Evolutionary conservation across 495 filamentous ascomycete species (phyloP).

Genomic region (Aspergillus nanangensis): DNA sequence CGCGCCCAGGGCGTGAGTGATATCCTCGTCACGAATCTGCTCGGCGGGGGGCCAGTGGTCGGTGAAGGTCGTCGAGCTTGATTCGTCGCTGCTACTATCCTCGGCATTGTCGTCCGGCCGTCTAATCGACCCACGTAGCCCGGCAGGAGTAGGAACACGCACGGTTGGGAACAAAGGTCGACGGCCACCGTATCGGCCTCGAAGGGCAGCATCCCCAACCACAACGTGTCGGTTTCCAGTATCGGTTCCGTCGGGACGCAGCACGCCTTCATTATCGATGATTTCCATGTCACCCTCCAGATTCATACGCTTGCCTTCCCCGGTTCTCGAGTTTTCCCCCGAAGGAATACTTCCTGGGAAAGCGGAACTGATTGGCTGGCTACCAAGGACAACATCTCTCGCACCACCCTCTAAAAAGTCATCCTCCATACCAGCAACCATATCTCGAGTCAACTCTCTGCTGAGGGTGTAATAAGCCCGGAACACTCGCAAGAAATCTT

Average conservation of each 20-base stretch:
- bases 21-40: constrained; percentile 36
- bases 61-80: constrained; percentile 28
- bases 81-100: constrained; percentile 23
- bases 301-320: constrained; percentile 60
- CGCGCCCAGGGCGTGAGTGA: constrained; percentile 34
- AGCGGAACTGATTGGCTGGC: constrained; percentile 73
- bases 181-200: constrained; percentile 36
- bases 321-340: constrained; percentile 50
- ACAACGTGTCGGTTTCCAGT: constrained; percentile 43
- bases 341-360: constrained; percentile 62
- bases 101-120: constrained; percentile 21
- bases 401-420: constrained; percentile 71
- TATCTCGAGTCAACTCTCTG: constrained; percentile 78
- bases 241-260: constrained; percentile 44
- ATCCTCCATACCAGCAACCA: constrained; percentile 77
- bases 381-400: constrained; percentile 66
- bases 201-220: constrained; percentile 43
- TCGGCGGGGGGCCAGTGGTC: constrained; percentile 36
- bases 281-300: constrained; percentile 59
- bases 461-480: constrained; percentile 83
- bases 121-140: constrained; percentile 5
- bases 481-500: constrained; percentile 91
- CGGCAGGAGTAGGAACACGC: constrained; percentile 18
- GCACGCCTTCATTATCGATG: constrained; percentile 45
- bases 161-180: constrained; percentile 36